Evolutionary conservation across 1,284 basidiomycete genomes (phyloP).

Genomic region (Rhizoctonia solani): DNA sequence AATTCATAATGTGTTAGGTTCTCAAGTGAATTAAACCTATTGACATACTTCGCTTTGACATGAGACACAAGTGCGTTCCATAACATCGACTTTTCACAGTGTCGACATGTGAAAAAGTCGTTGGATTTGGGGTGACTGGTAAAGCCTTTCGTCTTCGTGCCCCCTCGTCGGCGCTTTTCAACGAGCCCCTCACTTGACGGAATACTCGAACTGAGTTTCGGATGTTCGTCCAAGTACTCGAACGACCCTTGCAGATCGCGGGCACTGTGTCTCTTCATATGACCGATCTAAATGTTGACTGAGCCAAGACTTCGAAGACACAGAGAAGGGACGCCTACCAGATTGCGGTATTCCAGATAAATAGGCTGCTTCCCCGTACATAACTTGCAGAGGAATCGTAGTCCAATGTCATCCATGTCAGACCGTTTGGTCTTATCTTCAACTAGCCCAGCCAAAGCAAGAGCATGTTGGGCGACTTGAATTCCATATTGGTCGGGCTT

Average conservation of each 20-base stretch:
- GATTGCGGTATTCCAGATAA: neutral
- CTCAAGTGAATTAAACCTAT: neutral
- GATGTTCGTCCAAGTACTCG: neutral
- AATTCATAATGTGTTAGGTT: neutral
- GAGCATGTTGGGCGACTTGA: conserved; percentile 6
- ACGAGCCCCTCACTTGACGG: conserved; percentile 17
- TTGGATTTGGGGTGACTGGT: conserved; percentile 4
- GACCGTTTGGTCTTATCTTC: neutral
- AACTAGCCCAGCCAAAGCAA: neutral
- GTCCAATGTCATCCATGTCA: conserved; percentile 14
- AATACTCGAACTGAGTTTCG: neutral
- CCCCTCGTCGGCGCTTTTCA: conserved; percentile 22
- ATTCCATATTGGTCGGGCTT: conserved; percentile 11
- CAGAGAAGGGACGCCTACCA: neutral
- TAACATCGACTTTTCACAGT: conserved; percentile 23
- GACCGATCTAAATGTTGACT: conserved; percentile 4
- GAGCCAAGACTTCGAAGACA: neutral
- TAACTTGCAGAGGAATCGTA: conserved; percentile 7
- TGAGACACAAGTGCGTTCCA: conserved; percentile 31
- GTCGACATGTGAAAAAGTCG: conserved; percentile 25
- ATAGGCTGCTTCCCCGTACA: conserved; percentile 13
- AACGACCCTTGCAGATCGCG: neutral
- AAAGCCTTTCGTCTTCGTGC: conserved; percentile 29
- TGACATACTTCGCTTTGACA: conserved; percentile 28
- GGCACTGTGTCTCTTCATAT: conserved; percentile 16